Conservation (phyloP, 768 basidiomycete species). For the Suillus spraguei region DNA sequence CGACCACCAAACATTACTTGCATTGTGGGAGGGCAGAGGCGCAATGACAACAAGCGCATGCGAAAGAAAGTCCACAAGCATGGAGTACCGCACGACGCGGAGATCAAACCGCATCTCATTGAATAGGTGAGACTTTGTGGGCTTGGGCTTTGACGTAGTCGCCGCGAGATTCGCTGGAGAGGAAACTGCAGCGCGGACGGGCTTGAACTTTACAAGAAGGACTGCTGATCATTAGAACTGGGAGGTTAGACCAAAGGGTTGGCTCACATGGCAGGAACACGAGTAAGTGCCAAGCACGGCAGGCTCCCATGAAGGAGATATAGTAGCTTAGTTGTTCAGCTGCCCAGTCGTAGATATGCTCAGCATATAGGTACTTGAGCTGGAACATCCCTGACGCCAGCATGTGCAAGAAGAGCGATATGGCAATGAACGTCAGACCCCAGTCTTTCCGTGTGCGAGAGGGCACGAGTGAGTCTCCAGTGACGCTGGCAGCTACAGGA, state of each 20-base stretch:
- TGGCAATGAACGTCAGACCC: slow-evolving; percentile 70
- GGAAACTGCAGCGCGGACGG: slow-evolving; percentile 25
- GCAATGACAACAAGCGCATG: slow-evolving; percentile 61
- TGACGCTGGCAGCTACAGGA: slow-evolving; percentile 39
- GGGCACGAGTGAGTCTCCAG: slow-evolving; percentile 63
- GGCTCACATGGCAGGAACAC: slow-evolving; percentile 68
- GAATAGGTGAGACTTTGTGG: slow-evolving; percentile 52
- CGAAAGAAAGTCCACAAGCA: slow-evolving; percentile 68
- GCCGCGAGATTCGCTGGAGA: slow-evolving; percentile 16
- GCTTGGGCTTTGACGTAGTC: slow-evolving; percentile 47
- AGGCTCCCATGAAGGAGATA: slow-evolving; percentile 67
- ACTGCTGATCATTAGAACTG: slow-evolving; percentile 46
- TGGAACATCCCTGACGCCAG: slow-evolving; percentile 73
- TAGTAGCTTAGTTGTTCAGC: slow-evolving; percentile 74
- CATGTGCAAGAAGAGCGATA: slow-evolving; percentile 63
- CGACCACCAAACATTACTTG: slow-evolving; percentile 24
- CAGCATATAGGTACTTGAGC: slow-evolving; percentile 78
- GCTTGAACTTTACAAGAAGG: slow-evolving; percentile 63
- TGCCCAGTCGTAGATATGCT: slow-evolving; percentile 71
- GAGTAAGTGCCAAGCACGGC: slow-evolving; percentile 67
- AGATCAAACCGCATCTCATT: slow-evolving; percentile 72
- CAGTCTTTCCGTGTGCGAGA: slow-evolving; percentile 62
- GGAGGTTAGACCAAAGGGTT: slow-evolving; percentile 23
- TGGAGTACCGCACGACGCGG: slow-evolving; percentile 60
- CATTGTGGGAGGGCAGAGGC: slow-evolving; percentile 43